Evolutionary conservation across 2,329 filamentous ascomycete species (phyloP).

Genomic region (Chalaropsis thielavioides): DNA sequence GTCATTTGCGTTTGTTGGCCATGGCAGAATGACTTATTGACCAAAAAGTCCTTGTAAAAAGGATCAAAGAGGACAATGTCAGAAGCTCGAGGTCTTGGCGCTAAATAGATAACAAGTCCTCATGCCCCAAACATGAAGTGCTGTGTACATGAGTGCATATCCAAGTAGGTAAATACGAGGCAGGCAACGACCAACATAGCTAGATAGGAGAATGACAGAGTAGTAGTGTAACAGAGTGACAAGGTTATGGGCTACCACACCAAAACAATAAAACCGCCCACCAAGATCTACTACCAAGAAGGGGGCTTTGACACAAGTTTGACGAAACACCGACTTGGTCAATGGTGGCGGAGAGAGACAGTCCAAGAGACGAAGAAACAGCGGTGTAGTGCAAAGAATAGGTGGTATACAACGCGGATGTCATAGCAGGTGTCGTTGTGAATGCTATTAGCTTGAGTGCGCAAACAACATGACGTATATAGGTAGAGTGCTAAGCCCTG

Average conservation of each 20-base stretch:
- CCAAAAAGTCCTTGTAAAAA: background rate
- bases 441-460: background rate
- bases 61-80: background rate
- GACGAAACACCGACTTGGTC: background rate
- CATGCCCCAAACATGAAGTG: background rate
- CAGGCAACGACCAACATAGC: background rate
- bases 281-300: constrained; percentile 1
- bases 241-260: background rate
- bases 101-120: background rate
- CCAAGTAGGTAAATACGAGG: background rate
- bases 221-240: background rate
- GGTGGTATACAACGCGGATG: background rate
- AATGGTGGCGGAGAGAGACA: background rate
- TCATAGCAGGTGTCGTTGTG: background rate
- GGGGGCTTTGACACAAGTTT: background rate
- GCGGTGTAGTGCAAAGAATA: background rate
- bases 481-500: background rate
- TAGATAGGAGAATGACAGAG: background rate
- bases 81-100: background rate
- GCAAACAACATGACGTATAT: background rate
- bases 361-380: background rate
- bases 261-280: background rate
- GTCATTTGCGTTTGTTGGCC: background rate
- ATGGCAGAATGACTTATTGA: background rate
- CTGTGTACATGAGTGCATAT: no score